Conservation (phyloP, 164 flowering plant species). For the Annona cherimola region DNA sequence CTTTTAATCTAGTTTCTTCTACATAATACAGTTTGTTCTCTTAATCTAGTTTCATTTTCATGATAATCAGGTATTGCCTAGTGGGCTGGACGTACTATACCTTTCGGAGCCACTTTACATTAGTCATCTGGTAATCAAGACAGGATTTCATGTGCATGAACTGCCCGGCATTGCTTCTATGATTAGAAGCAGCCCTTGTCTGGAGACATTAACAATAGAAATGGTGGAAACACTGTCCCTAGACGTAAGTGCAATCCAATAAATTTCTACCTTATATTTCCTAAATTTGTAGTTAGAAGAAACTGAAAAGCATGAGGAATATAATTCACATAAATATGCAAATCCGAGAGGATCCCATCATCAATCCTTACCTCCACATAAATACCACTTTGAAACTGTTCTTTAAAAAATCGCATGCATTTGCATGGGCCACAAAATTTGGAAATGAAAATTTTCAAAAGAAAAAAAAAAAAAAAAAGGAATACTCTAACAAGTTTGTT, state of each 20-base stretch:
- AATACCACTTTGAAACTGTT: too few relatives aligned
- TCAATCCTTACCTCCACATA: too few relatives aligned
- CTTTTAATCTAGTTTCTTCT: too few relatives aligned
- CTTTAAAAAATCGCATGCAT: too few relatives aligned
- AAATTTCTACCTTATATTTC: not conserved
- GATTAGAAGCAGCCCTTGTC: not conserved
- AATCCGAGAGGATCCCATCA: too few relatives aligned
- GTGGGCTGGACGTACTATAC: not conserved
- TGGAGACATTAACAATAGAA: not conserved
- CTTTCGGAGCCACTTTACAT: not conserved
- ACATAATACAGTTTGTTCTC: too few relatives aligned
- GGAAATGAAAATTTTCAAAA: too few relatives aligned
- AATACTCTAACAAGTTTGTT: not conserved
- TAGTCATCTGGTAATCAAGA: constrained; percentile 2
- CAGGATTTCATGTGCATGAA: not conserved
- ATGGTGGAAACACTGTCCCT: not conserved
- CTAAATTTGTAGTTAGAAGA: not conserved
- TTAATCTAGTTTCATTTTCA: too few relatives aligned
- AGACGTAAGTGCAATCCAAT: not conserved
- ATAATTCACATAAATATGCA: too few relatives aligned
- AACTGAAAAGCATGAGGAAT: not conserved
- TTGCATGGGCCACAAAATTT: too few relatives aligned
- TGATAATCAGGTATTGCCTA: not conserved
- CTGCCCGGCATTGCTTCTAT: constrained; percentile 2
- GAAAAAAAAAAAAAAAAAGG: too few relatives aligned